phyloP scores from a whole-genome alignment of 73 alveolate species.

The Blepharisma japonicum region DNA sequence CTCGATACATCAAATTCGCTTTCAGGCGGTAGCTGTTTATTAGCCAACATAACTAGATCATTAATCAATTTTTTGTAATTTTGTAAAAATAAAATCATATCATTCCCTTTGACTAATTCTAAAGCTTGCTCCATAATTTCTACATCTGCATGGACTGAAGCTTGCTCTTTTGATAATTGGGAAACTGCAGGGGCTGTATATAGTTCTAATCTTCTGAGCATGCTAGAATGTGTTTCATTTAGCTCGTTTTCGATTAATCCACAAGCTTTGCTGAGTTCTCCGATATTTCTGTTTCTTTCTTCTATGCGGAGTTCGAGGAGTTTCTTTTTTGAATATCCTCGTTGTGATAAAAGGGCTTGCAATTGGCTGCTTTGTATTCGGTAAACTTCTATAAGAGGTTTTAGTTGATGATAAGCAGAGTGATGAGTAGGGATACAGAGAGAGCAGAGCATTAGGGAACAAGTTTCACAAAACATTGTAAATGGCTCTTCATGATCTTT shows the following conservation, averaged over 20 bases:
- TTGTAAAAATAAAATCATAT: not conserved
- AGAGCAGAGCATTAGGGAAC: not conserved
- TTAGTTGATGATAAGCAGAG: not conserved
- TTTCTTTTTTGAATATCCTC: conserved; percentile 21
- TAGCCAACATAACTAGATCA: not conserved
- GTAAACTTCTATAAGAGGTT: not conserved
- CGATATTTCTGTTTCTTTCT: not conserved
- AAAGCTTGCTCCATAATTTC: not conserved
- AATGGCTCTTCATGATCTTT: conserved; percentile 1
- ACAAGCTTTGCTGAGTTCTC: not conserved
- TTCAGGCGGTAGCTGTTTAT: not conserved
- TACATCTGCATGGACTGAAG: not conserved
- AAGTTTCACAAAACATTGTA: conserved; percentile 11
- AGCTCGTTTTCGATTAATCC: not conserved
- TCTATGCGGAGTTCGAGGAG: not conserved
- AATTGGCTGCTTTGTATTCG: conserved; percentile 1
- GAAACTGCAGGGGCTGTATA: not conserved
- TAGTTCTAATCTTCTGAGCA: conserved; percentile 23
- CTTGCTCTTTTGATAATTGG: not conserved
- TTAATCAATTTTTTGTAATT: conserved; percentile 19
- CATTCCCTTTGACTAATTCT: not conserved
- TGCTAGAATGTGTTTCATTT: not conserved
- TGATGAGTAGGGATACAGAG: conserved; percentile 1
- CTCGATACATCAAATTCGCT: not conserved
- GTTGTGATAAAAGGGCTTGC: not conserved